Conservation (phyloP, 2,329 filamentous ascomycete genomes). For the Neonectria magnoliae region DNA sequence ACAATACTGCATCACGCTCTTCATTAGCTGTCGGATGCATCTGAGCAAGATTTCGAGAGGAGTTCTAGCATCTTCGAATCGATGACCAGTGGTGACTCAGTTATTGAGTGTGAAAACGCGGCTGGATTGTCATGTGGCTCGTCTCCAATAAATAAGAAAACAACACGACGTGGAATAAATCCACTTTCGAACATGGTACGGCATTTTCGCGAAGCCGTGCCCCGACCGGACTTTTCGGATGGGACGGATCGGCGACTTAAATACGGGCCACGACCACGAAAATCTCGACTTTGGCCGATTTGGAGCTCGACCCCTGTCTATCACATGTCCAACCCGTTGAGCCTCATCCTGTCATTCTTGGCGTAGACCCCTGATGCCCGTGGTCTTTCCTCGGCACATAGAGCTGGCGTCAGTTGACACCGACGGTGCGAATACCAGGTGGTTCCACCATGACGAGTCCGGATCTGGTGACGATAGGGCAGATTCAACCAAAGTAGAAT, state of each 20-base stretch:
- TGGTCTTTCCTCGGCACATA: not conserved
- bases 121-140: not conserved
- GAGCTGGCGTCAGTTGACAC: not conserved
- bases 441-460: conserved; percentile 1
- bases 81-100: not conserved
- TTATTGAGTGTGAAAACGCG: not conserved
- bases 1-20: no score
- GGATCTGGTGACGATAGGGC: not conserved
- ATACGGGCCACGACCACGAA: no score
- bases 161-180: not conserved
- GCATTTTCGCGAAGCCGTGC: not conserved
- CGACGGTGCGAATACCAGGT: not conserved
- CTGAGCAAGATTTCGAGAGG: not conserved
- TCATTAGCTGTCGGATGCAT: no score
- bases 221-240: conserved; percentile 5
- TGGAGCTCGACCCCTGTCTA: not conserved
- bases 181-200: not conserved
- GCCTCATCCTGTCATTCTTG: not conserved
- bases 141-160: not conserved
- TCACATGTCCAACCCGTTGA: not conserved
- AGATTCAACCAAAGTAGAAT: not conserved
- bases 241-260: not conserved
- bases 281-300: no score
- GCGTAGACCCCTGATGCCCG: not conserved
- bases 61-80: not conserved